These are phyloP conservation scores for Aspergillus uvarum DNA, from an alignment of 2,329 filamentous ascomycete genomes.

Conservation along the genomic window DNA sequence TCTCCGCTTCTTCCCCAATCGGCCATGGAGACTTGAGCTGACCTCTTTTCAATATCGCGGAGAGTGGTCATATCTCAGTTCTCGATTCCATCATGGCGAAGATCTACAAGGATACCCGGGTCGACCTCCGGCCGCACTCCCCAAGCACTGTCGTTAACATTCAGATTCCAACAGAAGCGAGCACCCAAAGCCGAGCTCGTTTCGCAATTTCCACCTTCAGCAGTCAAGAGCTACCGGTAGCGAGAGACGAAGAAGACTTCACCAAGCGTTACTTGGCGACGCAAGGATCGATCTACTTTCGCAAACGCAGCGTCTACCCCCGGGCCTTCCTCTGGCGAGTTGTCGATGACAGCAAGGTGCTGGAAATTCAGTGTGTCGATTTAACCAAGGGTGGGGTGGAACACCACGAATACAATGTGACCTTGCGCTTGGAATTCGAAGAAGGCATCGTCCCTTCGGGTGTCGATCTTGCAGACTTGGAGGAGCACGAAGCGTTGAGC, in stretches of 20 bases:
- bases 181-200: constrained; percentile 48
- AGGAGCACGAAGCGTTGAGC: constrained; percentile 73
- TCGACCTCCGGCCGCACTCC: constrained; percentile 75
- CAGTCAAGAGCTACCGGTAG: constrained; percentile 40
- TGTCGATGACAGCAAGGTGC: constrained; percentile 71
- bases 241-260: constrained; percentile 67
- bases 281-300: constrained; percentile 80
- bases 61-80: constrained; percentile 22
- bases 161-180: constrained; percentile 56
- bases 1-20: constrained; percentile 18
- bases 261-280: constrained; percentile 70
- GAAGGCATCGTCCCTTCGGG: constrained; percentile 72
- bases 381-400: constrained; percentile 67
- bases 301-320: constrained; percentile 71
- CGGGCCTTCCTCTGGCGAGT: constrained; percentile 90
- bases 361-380: constrained; percentile 83
- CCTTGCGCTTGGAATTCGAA: constrained; percentile 75
- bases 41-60: constrained; percentile 21
- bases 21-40: constrained; percentile 36
- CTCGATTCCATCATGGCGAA: constrained; percentile 56
- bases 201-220: constrained; percentile 48
- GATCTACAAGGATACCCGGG: constrained; percentile 82
- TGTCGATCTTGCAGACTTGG: constrained; percentile 76
- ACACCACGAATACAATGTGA: constrained; percentile 66
- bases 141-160: constrained; percentile 69